Base-by-base conservation (phyloP, 2,329 filamentous ascomycete genomes). In the Biscogniauxia sp. region DNA sequence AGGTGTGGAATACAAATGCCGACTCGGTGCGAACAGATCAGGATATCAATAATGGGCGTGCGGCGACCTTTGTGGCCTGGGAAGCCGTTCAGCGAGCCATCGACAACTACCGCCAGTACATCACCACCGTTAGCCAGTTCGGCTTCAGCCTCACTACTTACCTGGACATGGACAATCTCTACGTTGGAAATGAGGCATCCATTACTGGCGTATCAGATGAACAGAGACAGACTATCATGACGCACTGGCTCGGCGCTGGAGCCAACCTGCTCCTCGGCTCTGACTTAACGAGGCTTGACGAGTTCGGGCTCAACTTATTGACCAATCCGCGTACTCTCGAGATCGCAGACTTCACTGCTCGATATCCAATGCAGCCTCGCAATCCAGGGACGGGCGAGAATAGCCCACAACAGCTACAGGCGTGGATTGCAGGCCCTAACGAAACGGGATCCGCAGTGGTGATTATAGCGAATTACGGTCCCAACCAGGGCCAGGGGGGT, bases 161-260 rank as follows among this genome's bases (percentile, higher is more conserved):
- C 45, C 69, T 69, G 0, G 70, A 73, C 57, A 69, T 72, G 67
- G 70, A 71, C 51, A 72, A 67, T 25, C 58, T 70, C 11, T 70
- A 68, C 26, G 60, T 69, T 26, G 70, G 62, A 20, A 73, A 73
- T 51, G 26, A 62, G n/a, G 63, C 58, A 25, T 54, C 55, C 7
- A 50, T 71, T 1, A 63, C 69, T 2, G 70, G 71, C 2, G 64
- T 73, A 2, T 67, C 63, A 1, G 69, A 70, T 57, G 54, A 28
- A 3, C 61, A 71, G 51, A 66, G 70, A 3, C 66, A 64, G 25
- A 69, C 68, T 17, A 67, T 70, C 23, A 66, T 69, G 61, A 72
- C 60, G 26, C 71, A 73, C 59, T 73, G 71, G 71, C 57, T 72
- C 37, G 69, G 70, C n/a, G 71, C 71, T 0, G 68, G 61, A 6